Conservation (phyloP, 2,329 filamentous ascomycete species). For the Atkinsonella hypoxylon region DNA sequence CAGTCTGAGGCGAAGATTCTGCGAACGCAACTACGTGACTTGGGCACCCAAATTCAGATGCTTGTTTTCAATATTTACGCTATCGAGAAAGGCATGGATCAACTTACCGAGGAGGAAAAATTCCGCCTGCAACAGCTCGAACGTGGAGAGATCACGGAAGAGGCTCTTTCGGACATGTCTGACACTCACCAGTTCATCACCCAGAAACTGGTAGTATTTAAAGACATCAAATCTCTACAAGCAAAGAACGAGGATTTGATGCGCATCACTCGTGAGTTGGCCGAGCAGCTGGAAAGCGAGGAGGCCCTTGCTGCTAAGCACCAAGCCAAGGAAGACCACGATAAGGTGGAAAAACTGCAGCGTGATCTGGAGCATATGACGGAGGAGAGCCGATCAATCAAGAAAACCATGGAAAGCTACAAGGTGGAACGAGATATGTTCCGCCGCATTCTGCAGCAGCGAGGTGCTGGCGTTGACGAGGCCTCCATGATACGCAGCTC, state of each 20-base stretch:
- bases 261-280: conserved; percentile 70
- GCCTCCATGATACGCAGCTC: conserved; percentile 62
- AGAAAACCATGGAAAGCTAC: conserved; percentile 79
- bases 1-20: conserved; percentile 66
- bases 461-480: conserved; percentile 47
- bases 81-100: conserved; percentile 64
- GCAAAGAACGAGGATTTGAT: conserved; percentile 79
- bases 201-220: conserved; percentile 80
- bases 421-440: conserved; percentile 97
- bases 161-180: conserved; percentile 60
- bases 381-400: conserved; percentile 74
- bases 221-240: conserved; percentile 72
- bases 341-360: conserved; percentile 62
- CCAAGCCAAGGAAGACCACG: conserved; percentile 50
- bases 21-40: conserved; percentile 75
- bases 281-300: conserved; percentile 81
- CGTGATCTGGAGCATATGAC: conserved; percentile 63
- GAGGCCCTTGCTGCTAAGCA: conserved; percentile 61
- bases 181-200: conserved; percentile 85
- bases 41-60: conserved; percentile 82
- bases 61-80: conserved; percentile 79
- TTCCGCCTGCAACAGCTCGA: conserved; percentile 67
- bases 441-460: conserved; percentile 78
- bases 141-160: conserved; percentile 60
- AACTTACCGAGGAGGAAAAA: conserved; percentile 59